These are phyloP conservation scores for Camellia japonica DNA, from an alignment of 148 eudicot species.

Conservation along the genomic window DNA sequence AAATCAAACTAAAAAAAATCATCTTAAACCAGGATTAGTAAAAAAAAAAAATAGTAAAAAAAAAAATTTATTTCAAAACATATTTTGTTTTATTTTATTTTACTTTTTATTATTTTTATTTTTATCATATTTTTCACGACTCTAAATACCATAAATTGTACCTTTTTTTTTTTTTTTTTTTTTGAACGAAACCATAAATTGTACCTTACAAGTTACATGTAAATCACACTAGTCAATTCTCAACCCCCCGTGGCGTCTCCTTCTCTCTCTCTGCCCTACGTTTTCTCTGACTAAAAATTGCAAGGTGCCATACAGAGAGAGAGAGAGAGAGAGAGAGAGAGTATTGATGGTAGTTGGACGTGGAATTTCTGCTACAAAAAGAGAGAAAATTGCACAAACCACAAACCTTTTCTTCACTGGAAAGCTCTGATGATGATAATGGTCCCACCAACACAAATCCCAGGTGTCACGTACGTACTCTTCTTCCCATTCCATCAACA, in stretches of 20 bases:
- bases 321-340: not conserved
- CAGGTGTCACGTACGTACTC: constrained; percentile 9
- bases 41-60: too few relatives aligned
- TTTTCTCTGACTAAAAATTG: not conserved
- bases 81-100: too few relatives aligned
- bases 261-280: not conserved
- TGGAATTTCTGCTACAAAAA: not conserved
- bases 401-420: constrained; percentile 3
- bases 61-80: too few relatives aligned
- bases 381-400: not conserved
- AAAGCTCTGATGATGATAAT: not conserved
- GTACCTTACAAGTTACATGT: not conserved
- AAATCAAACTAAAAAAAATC: too few relatives aligned
- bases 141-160: too few relatives aligned
- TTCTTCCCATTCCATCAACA: not conserved
- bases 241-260: not conserved
- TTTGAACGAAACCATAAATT: not conserved
- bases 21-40: too few relatives aligned
- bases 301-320: constrained; percentile 6
- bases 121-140: too few relatives aligned
- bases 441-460: constrained; percentile 20
- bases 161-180: too few relatives aligned
- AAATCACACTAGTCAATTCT: not conserved
- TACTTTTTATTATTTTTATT: too few relatives aligned
- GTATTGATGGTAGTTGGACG: not conserved